phyloP scores from a whole-genome alignment of 2,329 filamentous ascomycete species.

The Fusarium pseudoanthophilum region DNA sequence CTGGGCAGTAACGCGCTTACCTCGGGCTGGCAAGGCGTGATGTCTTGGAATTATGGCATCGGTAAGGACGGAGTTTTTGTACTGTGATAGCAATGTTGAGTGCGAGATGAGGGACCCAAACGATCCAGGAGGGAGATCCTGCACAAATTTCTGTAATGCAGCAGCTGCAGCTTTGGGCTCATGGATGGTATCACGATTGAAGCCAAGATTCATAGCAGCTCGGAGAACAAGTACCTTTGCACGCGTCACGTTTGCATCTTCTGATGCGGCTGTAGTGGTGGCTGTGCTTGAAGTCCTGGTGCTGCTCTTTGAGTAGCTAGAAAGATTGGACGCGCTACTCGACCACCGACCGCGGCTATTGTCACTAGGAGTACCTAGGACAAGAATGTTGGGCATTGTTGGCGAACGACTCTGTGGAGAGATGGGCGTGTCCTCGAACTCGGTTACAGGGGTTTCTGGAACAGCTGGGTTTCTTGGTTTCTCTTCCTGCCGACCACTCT shows the following conservation, averaged over 20 bases:
- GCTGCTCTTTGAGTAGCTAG: slow-evolving; percentile 79
- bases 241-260: slow-evolving; percentile 81
- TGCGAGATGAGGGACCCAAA: slow-evolving; percentile 82
- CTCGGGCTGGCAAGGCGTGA: slow-evolving; percentile 59
- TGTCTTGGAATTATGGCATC: slow-evolving; percentile 68
- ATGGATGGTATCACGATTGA: slow-evolving; percentile 67
- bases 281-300: slow-evolving; percentile 75
- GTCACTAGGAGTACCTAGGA: slow-evolving; percentile 77
- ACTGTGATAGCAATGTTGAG: slow-evolving; percentile 76
- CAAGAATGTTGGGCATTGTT: slow-evolving; percentile 86
- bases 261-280: slow-evolving; percentile 73
- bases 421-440: slow-evolving; percentile 90
- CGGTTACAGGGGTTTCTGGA: slow-evolving; percentile 92
- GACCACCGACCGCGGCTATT: slow-evolving; percentile 78
- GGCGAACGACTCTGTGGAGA: slow-evolving; percentile 82
- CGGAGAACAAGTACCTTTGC: slow-evolving; percentile 84
- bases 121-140: slow-evolving; percentile 77
- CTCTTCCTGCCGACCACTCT: slow-evolving; percentile 59
- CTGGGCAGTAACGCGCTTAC: slow-evolving; percentile 70
- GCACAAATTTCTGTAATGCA: slow-evolving; percentile 79
- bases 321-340: slow-evolving; percentile 81
- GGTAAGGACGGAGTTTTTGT: slow-evolving; percentile 80
- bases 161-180: slow-evolving; percentile 58
- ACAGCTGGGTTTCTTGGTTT: slow-evolving; percentile 62
- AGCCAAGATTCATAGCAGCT: slow-evolving; percentile 87